Evolutionary conservation across 768 basidiomycete species (phyloP), one percentile per base, ranked within the genome.

Genomic region (Leucocoprinus leucothites): DNA sequence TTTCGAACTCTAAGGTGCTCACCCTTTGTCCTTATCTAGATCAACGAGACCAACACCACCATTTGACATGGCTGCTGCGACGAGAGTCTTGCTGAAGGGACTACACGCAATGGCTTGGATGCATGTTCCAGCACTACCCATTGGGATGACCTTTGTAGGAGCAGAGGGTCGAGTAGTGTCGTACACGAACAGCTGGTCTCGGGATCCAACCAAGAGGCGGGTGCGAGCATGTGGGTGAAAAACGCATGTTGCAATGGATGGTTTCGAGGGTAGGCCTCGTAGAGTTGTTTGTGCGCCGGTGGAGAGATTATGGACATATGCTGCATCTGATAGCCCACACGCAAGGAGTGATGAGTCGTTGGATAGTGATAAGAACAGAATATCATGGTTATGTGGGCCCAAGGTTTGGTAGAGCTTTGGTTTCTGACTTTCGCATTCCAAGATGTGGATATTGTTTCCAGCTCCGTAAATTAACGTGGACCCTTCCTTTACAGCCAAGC

Each of bases 11-110:
- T 56, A 40, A 13, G 44, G 50, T 48, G 66, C 79, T 43, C 61
- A 89, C 88, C 80, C 79, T 61, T 84, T 84, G 56, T 89, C 87
- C 65, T 89, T 90, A 47, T 91, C 87, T 21, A 91, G 64, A 63
- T 91, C 89, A 47, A 90, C 68, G 7, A 90, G 73, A 3, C 68
- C 74, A 9, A 91, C 73, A 41, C 71, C 69, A 1, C 87, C 87
- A 3, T 68, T 71, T 11, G 77, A 71, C 40, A 78, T 84, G 1
- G 78, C 81, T 41, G 78, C 77, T 2, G 84, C 84, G 22, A 86
- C 73, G 31, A 91, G 70, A 1, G 84, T 85, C 71, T 85, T 89
- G 69, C 87, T 89, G 67, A 89, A 90, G 6, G 89, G 87, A 58
- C 87, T 89, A 58, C 80, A 82, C 6, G 81, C 74, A 8, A 89